Base-by-base conservation (phyloP, 2,329 filamentous ascomycete species). In the Penicillium sp. region DNA sequence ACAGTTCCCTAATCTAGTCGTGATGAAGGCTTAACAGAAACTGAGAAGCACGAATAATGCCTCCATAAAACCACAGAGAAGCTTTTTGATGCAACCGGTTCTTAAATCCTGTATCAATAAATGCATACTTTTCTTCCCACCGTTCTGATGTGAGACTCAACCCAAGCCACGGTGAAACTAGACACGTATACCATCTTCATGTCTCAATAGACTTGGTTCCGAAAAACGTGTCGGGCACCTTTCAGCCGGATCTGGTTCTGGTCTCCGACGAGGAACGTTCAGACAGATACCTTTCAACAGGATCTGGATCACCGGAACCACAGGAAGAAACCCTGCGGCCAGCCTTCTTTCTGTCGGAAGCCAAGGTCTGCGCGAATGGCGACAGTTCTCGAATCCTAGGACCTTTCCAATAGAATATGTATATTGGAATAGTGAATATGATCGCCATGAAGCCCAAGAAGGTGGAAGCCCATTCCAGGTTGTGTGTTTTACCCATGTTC, bases 381-480 rank as follows among this genome's bases (percentile, higher is more conserved):
- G 85, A 88, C 12, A 77, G 73, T 34, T 80, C 76, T 6, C 86
- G 80, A 31, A 89, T 79, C 0, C 60, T 56, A 0, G 83, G 82
- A 0, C 86, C 86, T 52, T 82, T 82, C 75, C 78, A 85, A 72
- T 88, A 88, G 59, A 88, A 85, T 27, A 84, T 70, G 57, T 87
- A 88, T 10, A 89, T 84, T 0, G 84, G 83, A 12, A 80, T 67
- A 21, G 86, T 85, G 6, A 89, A 79, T 1, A 86, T 58, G 48
- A 85, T 77, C 0, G 85, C 80, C 52, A 89, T 80, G 59, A 75
- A 79, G 52, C 80, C 83, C 0, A 88, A 78, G 34, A 88, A 83
- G 0, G 83, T 85, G 1, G 79, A 82, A 0, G 84, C 82, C 58
- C 82, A 80, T 56, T 83, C 79, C 0, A 86, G 72, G 12, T 69